Percentiles rank a stretch among this genome's conserved stretches.
phyloP scores from a whole-genome alignment of 169 alveolate genomes.

The Cryptosporidium sp. region DNA sequence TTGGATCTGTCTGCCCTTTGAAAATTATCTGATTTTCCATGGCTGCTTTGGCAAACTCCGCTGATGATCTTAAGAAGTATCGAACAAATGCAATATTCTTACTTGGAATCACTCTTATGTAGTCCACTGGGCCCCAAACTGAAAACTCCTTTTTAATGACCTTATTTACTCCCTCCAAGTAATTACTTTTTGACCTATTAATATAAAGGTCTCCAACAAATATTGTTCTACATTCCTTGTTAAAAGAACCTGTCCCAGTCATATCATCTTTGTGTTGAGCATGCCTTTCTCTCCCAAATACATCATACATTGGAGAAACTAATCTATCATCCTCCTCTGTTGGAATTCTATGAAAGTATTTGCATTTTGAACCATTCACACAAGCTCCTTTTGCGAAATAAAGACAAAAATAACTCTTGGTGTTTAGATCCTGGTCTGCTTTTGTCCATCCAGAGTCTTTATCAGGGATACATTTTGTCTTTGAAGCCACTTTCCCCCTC shows the following conservation, averaged over 20 bases:
- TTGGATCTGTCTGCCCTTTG: slow-evolving; percentile 89
- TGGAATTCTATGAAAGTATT: slow-evolving; percentile 96
- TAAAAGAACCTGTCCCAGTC: slow-evolving; percentile 97
- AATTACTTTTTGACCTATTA: slow-evolving; percentile 88
- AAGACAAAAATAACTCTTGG: slow-evolving; percentile 91
- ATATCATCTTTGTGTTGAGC: slow-evolving; percentile 96
- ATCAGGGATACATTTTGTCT: slow-evolving; percentile 92
- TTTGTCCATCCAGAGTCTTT: slow-evolving; percentile 97
- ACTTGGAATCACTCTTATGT: slow-evolving; percentile 91
- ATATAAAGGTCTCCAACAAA: slow-evolving; percentile 92
- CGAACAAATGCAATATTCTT: slow-evolving; percentile 95
- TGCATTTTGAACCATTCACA: slow-evolving; percentile 96
- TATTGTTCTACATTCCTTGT: slow-evolving; percentile 94
- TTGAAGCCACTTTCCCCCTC: slow-evolving; percentile 89
- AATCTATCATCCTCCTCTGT: slow-evolving; percentile 91
- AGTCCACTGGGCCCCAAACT: slow-evolving; percentile 95
- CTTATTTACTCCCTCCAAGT: slow-evolving; percentile 89
- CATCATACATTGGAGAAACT: slow-evolving; percentile 93
- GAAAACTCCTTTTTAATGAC: slow-evolving; percentile 93
- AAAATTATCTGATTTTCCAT: slow-evolving; percentile 95
- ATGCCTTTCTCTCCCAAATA: slow-evolving; percentile 98
- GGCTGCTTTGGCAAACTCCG: slow-evolving; percentile 99
- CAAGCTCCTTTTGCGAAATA: slow-evolving; percentile 98
- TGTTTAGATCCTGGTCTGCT: slow-evolving; percentile 89
- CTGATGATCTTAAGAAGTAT: slow-evolving; percentile 94